Percentiles rank a stretch among this genome's conserved stretches.
These are phyloP conservation scores for Pyrenophora tritici-repentis DNA, from an alignment of 2,329 filamentous ascomycete species.

Conservation along the genomic window DNA sequence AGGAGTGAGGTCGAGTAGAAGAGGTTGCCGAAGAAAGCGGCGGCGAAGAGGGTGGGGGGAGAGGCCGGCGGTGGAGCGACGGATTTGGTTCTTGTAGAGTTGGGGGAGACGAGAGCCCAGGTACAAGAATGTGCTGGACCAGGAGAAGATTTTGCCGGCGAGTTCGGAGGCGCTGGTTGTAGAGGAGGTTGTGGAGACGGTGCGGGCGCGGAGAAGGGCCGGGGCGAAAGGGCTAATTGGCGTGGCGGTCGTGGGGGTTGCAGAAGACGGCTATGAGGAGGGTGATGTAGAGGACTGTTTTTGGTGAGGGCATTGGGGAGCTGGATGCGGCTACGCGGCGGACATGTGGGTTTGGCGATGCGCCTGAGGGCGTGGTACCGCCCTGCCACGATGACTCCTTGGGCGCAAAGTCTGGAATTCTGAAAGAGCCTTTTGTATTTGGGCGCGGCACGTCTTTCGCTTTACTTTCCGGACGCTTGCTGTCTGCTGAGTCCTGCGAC, in stretches of 20 bases:
- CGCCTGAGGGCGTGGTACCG: constrained; percentile 19
- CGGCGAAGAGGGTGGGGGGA: constrained; percentile 67
- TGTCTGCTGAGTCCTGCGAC: constrained; percentile 17
- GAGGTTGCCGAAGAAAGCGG: constrained; percentile 70
- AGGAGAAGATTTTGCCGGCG: constrained; percentile 52
- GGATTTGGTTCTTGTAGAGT: constrained; percentile 67
- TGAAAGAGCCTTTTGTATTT: constrained; percentile 42
- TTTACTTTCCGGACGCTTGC: constrained; percentile 13
- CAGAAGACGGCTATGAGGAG: constrained; percentile 52
- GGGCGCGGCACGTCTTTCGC: constrained; percentile 34
- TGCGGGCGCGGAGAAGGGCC: constrained; percentile 16
- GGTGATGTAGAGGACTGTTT: constrained; percentile 53
- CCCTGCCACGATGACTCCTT: constrained; percentile 33
- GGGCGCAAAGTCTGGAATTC: constrained; percentile 45
- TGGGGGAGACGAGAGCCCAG: constrained; percentile 57
- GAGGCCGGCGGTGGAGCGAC: constrained; percentile 67
- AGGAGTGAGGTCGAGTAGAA: constrained; percentile 68
- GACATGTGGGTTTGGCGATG: constrained; percentile 36
- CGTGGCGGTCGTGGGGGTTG: constrained; percentile 45
- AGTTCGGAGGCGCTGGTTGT: constrained; percentile 25
- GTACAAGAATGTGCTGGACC: constrained; percentile 50
- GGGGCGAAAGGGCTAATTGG: constrained; percentile 33
- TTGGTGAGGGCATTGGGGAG: constrained; percentile 52
- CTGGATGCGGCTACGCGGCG: constrained; percentile 45
- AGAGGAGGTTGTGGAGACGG: constrained; percentile 21